Evolutionary conservation across 805 yeast genomes (phyloP).

Genomic region (Barnettozyma californica): DNA sequence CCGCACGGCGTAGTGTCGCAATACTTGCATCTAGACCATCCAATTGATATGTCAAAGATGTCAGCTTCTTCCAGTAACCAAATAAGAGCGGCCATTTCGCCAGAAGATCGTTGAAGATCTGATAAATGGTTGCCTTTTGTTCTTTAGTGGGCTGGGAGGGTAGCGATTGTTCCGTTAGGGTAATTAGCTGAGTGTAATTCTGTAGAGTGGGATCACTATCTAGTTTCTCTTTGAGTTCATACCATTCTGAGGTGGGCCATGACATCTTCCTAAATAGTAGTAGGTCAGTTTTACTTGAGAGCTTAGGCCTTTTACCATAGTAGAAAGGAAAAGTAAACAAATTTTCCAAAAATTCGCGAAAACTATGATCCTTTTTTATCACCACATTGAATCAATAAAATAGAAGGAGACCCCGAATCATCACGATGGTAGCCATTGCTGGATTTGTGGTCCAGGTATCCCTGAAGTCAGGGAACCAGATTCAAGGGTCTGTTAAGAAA

Average conservation of each 20-base stretch:
- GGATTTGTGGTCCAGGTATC: slow-evolving; percentile 43
- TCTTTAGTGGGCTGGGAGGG: background rate
- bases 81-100: slow-evolving; percentile 50
- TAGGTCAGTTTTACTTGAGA: background rate
- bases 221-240: background rate
- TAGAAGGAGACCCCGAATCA: background rate
- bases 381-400: background rate
- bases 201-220: background rate
- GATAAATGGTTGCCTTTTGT: background rate
- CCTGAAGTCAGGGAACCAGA: slow-evolving; percentile 32
- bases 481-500: slow-evolving; percentile 38
- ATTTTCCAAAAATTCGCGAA: background rate
- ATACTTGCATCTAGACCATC: slow-evolving; percentile 50
- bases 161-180: background rate
- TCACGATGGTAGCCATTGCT: slow-evolving; percentile 33
- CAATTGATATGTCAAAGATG: slow-evolving; percentile 48
- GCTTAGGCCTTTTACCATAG: background rate
- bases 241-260: background rate
- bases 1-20: slow-evolving; percentile 36
- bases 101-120: slow-evolving; percentile 39
- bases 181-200: background rate
- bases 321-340: background rate
- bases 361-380: background rate
- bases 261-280: background rate
- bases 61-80: slow-evolving; percentile 62